Evolutionary conservation across 495 filamentous ascomycete genomes (phyloP).

Genomic region (Chlorociboria aeruginascens): DNA sequence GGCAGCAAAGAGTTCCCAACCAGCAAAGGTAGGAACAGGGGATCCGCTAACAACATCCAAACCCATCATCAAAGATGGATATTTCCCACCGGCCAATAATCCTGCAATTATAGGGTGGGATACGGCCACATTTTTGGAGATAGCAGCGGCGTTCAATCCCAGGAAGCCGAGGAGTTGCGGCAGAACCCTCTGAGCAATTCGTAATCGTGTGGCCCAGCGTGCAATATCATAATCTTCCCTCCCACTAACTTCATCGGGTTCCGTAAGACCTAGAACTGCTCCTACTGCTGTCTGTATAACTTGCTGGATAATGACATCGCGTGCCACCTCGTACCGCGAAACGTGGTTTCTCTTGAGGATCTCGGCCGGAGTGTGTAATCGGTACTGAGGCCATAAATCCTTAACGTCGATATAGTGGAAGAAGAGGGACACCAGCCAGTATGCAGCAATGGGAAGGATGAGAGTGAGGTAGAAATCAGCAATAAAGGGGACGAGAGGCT

Average conservation of each 20-base stretch:
- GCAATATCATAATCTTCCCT: constrained; percentile 74
- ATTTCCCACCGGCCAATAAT: constrained; percentile 58
- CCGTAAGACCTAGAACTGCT: constrained; percentile 46
- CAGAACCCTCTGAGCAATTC: constrained; percentile 55
- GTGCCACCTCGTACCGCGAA: constrained; percentile 65
- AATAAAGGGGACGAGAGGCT: constrained; percentile 63
- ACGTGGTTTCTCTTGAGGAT: constrained; percentile 78
- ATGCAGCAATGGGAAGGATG: constrained; percentile 66
- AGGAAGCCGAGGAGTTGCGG: constrained; percentile 44
- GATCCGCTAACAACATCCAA: constrained; percentile 31
- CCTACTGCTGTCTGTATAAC: constrained; percentile 68
- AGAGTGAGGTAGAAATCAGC: constrained; percentile 68
- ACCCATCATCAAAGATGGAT: constrained; percentile 42
- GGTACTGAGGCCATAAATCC: constrained; percentile 75
- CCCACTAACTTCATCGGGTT: constrained; percentile 52
- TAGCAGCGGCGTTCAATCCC: constrained; percentile 42
- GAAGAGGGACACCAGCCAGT: constrained; percentile 78
- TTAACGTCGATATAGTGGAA: constrained; percentile 77
- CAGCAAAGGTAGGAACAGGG: constrained; percentile 41
- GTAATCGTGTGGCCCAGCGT: constrained; percentile 65
- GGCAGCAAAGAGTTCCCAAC: constrained; percentile 67
- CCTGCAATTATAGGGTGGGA: constrained; percentile 55
- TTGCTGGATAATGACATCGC: constrained; percentile 83
- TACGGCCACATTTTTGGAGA: constrained; percentile 42
- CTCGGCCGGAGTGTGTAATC: constrained; percentile 86